A percentile compares a stretch with the other conserved stretches of the same genome.
Evolutionary conservation across 2,329 filamentous ascomycete genomes (phyloP).

Genomic region (Botryotinia convoluta): DNA sequence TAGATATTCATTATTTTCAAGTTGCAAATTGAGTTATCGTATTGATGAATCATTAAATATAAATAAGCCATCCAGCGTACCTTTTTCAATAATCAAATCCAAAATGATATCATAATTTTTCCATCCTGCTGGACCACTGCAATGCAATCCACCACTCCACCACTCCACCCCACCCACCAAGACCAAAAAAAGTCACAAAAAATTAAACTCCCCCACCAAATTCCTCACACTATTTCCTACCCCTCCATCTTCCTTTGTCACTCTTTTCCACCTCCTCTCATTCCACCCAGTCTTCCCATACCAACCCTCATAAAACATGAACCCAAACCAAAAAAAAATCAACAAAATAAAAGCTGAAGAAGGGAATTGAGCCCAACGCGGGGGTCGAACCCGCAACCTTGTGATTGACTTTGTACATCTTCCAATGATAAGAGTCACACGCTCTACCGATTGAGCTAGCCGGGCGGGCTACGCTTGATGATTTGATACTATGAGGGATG

Average conservation of each 20-base stretch:
- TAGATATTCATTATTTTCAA: background rate
- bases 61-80: background rate
- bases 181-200: background rate
- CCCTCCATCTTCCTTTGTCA: background rate
- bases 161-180: too few species aligned
- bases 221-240: background rate
- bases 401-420: slow-evolving; percentile 34
- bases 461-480: slow-evolving; percentile 24
- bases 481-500: fast-evolving
- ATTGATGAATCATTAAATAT: too few species aligned
- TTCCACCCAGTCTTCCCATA: too few species aligned
- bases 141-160: too few species aligned
- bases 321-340: background rate
- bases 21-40: background rate
- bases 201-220: background rate
- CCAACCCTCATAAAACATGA: too few species aligned
- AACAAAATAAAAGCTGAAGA: background rate
- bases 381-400: slow-evolving; percentile 47
- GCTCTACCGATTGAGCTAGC: slow-evolving; percentile 39
- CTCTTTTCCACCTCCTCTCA: background rate
- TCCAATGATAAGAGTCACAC: slow-evolving; percentile 34
- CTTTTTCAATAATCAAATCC: background rate
- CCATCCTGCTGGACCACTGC: background rate
- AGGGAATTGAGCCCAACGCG: slow-evolving; percentile 38
- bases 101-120: background rate